These are phyloP conservation scores for Lophiotrema nucula DNA, from an alignment of 495 filamentous ascomycete genomes.

Conservation along the genomic window DNA sequence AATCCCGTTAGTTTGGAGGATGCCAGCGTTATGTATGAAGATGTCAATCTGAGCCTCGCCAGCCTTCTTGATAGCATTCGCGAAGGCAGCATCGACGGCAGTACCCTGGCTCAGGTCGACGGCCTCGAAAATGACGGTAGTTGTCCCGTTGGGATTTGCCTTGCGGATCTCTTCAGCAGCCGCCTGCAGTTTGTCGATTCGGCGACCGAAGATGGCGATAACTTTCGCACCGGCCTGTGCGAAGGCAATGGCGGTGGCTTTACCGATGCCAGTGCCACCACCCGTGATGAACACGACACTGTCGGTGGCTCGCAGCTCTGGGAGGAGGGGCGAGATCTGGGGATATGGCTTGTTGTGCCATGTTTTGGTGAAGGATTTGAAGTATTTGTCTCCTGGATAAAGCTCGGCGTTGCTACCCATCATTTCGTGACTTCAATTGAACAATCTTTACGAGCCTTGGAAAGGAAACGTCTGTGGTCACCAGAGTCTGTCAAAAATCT, in stretches of 20 bases:
- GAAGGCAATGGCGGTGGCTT: conserved; percentile 20
- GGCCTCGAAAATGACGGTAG: conserved; percentile 41
- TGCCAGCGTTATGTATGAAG: conserved; percentile 14
- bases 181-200: conserved; percentile 33
- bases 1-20: conserved; percentile 34
- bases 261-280: conserved; percentile 20
- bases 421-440: not conserved
- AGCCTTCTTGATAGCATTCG: conserved; percentile 32
- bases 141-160: conserved; percentile 34
- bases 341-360: conserved; percentile 19
- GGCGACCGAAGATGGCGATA: conserved; percentile 35
- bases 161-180: conserved; percentile 33
- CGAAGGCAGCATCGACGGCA: conserved; percentile 45
- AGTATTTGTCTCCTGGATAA: conserved; percentile 4
- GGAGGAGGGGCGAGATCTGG: conserved; percentile 15
- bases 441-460: too few species aligned
- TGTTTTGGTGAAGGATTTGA: conserved; percentile 21
- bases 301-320: conserved; percentile 11
- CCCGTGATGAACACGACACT: conserved; percentile 21
- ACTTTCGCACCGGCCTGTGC: conserved; percentile 15
- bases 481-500: not conserved
- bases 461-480: conserved; percentile 8
- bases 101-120: conserved; percentile 38
- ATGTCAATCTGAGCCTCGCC: conserved; percentile 32
- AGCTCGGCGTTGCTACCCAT: conserved; percentile 7